phyloP scores from a whole-genome alignment of 495 filamentous ascomycete species.

The Baudoinia panamericana region DNA sequence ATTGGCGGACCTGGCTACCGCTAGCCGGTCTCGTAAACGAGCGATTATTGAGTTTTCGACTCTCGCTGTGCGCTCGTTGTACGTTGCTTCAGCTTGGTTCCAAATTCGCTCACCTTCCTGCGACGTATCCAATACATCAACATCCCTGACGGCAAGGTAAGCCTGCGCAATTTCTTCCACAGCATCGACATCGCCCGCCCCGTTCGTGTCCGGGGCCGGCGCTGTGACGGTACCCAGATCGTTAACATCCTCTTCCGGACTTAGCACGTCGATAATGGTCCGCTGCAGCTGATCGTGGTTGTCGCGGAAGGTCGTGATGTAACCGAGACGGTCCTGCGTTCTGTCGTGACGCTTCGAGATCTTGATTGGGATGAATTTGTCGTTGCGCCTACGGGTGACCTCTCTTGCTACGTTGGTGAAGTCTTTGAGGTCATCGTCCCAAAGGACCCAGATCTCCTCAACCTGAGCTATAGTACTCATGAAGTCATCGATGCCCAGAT shows the following conservation, averaged over 20 bases:
- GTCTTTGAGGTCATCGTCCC: conserved; percentile 93
- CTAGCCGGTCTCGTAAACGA: conserved; percentile 78
- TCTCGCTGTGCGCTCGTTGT: conserved; percentile 90
- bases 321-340: conserved; percentile 78
- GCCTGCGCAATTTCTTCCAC: conserved; percentile 91
- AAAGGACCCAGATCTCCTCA: conserved; percentile 73
- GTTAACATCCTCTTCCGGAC: conserved; percentile 41
- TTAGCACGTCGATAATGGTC: conserved; percentile 89
- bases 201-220: conserved; percentile 63
- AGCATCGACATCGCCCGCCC: conserved; percentile 96
- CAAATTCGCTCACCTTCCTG: conserved; percentile 77
- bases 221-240: conserved; percentile 33
- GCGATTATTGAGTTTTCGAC: conserved; percentile 99
- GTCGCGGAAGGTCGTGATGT: conserved; percentile 83
- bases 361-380: conserved; percentile 98
- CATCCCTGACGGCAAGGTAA: conserved; percentile 81
- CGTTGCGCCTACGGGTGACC: conserved; percentile 75
- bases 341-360: conserved; percentile 70
- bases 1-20: conserved; percentile 88
- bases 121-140: conserved; percentile 88
- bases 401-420: conserved; percentile 96
- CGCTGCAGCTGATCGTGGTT: conserved; percentile 95
- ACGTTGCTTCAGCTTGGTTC: conserved; percentile 82
- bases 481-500: conserved; percentile 85
- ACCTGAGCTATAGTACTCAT: conserved; percentile 67